phyloP scores from a whole-genome alignment of 805 yeast genomes.

The Candida pini region DNA sequence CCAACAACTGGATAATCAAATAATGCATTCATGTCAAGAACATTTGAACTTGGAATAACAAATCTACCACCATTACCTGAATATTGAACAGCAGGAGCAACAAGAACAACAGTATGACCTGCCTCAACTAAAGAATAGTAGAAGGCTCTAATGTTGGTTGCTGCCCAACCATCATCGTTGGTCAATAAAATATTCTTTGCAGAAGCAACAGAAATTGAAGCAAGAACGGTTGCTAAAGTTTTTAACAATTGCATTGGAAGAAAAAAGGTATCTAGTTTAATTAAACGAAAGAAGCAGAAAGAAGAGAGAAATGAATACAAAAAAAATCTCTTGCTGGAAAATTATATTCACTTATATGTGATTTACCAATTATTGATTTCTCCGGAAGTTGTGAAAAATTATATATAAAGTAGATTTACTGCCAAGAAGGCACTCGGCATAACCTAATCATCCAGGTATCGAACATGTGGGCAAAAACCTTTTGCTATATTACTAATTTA shows the following conservation, averaged over 20 bases:
- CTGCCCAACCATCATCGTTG: constrained; percentile 54
- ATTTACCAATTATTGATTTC: too few relatives aligned
- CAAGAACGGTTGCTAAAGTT: constrained; percentile 6
- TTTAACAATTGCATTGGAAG: constrained; percentile 7
- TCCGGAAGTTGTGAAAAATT: too few relatives aligned
- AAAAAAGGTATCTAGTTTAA: neutral
- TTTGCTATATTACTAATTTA: too few relatives aligned
- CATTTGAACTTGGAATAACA: constrained; percentile 34
- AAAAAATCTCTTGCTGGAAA: too few relatives aligned
- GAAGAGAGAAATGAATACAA: too few relatives aligned
- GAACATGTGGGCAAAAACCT: too few relatives aligned
- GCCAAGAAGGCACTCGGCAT: too few relatives aligned
- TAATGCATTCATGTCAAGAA: constrained; percentile 39
- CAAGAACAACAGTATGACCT: constrained; percentile 45
- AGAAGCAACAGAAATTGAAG: constrained; percentile 8
- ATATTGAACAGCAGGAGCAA: constrained; percentile 47
- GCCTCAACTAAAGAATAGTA: constrained; percentile 41
- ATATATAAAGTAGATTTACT: too few relatives aligned
- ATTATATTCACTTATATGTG: too few relatives aligned
- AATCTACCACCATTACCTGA: constrained; percentile 55
- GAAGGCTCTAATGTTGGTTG: constrained; percentile 52
- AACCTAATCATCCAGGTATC: too few relatives aligned
- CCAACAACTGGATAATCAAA: constrained; percentile 43
- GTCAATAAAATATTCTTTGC: constrained; percentile 43
- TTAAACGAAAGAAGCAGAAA: neutral